Conservation (phyloP, 2,329 filamentous ascomycete genomes). For the Xylariaceae sp. region DNA sequence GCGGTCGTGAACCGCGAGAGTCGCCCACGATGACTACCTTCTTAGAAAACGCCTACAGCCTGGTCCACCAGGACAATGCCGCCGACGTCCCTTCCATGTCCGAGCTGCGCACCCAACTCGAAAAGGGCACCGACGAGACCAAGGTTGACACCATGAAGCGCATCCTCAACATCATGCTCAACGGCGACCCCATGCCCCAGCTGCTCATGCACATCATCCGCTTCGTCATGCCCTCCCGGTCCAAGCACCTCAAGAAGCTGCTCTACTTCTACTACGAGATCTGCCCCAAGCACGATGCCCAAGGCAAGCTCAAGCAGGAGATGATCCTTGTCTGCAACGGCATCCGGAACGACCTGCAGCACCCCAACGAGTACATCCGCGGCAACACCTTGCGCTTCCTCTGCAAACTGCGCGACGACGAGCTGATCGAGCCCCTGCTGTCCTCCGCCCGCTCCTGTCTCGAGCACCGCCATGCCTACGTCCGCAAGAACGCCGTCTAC, state of each 20-base stretch:
- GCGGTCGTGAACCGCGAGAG: slow-evolving; percentile 28
- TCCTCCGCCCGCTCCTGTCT: slow-evolving; percentile 89
- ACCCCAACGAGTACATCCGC: slow-evolving; percentile 96
- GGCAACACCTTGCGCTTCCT: slow-evolving; percentile 98
- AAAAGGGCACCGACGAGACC: slow-evolving; percentile 88
- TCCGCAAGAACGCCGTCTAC: slow-evolving; percentile 96
- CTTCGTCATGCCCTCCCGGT: slow-evolving; percentile 98
- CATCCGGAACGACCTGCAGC: slow-evolving; percentile 94
- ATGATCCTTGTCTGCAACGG: slow-evolving; percentile 99
- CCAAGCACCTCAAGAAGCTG: slow-evolving; percentile 94
- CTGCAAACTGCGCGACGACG: slow-evolving; percentile 90
- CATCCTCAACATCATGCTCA: slow-evolving; percentile 95
- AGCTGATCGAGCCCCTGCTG: slow-evolving; percentile 92
- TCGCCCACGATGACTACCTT: slow-evolving; percentile 77
- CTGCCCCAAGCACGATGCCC: slow-evolving; percentile 88
- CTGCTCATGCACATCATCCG: slow-evolving; percentile 99
- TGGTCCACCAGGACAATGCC: slow-evolving; percentile 96
- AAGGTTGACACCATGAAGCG: slow-evolving; percentile 96
- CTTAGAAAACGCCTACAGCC: slow-evolving; percentile 89
- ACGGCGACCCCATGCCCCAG: slow-evolving; percentile 91
- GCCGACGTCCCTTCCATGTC: slow-evolving; percentile 86
- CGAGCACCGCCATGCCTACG: slow-evolving; percentile 94
- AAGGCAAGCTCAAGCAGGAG: slow-evolving; percentile 96
- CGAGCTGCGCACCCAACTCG: slow-evolving; percentile 87
- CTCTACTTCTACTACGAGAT: slow-evolving; percentile 99